Conservation (phyloP, 2,329 filamentous ascomycete species). For the Neopestalotiopsis rosae region DNA sequence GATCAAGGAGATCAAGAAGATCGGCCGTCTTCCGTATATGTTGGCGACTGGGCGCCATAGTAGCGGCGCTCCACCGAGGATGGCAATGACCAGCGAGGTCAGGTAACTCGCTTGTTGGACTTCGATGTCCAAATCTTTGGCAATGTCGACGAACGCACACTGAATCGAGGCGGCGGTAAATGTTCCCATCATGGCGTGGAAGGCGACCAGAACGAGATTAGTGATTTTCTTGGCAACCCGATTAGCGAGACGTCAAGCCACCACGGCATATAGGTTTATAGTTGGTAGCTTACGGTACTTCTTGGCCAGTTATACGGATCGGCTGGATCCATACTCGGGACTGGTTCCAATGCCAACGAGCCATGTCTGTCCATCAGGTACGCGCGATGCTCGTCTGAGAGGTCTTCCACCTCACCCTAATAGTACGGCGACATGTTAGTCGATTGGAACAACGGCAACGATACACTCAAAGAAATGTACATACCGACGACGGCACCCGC, state of each 20-base stretch:
- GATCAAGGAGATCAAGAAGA: constrained; percentile 57
- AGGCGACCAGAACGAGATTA: constrained; percentile 59
- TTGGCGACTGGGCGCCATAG: constrained; percentile 63
- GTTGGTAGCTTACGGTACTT: constrained; percentile 45
- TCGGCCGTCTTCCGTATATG: constrained; percentile 57
- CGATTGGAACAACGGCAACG: neutral
- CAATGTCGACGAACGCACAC: constrained; percentile 58
- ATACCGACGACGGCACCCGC: constrained; percentile 1
- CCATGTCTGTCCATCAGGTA: constrained; percentile 59
- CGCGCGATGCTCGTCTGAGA: constrained; percentile 46
- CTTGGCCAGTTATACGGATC: constrained; percentile 62
- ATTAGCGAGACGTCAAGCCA: neutral
- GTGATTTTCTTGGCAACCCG: constrained; percentile 48
- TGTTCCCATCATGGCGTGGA: constrained; percentile 62
- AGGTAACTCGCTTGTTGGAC: constrained; percentile 58
- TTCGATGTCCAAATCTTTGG: constrained; percentile 52
- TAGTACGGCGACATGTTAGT: neutral
- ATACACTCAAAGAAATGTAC: neutral
- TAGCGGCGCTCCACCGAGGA: constrained; percentile 57
- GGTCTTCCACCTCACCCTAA: neutral
- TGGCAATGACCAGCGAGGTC: constrained; percentile 59
- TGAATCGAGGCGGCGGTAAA: constrained; percentile 61
- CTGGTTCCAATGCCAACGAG: constrained; percentile 57
- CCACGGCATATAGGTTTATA: neutral
- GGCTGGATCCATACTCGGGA: constrained; percentile 53